phyloP scores from a whole-genome alignment of 176 grass and related monocot species.

The Oryza officinalis region DNA sequence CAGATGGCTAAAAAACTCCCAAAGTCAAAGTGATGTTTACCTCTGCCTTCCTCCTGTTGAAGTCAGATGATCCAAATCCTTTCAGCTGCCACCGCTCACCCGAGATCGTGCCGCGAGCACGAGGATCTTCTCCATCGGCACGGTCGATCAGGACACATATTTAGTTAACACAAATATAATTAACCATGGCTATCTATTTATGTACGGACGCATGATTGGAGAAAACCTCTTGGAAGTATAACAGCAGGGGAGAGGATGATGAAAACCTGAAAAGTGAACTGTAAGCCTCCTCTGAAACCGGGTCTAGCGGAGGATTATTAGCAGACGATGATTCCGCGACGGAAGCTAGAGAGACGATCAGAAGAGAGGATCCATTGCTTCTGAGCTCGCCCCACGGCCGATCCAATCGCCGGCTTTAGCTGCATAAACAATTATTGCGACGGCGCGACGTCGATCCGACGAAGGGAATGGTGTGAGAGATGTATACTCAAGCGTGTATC shows the following conservation, averaged over 20 bases:
- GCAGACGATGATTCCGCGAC: background rate
- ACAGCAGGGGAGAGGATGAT: background rate
- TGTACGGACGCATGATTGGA: constrained; percentile 2
- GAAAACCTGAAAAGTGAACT: background rate
- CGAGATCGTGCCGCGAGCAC: constrained; percentile 6
- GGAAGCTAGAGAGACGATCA: background rate
- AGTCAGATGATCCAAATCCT: too few species aligned
- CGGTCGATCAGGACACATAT: background rate
- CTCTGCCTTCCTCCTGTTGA: too few species aligned
- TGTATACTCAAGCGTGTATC: constrained; percentile 36
- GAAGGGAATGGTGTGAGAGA: background rate
- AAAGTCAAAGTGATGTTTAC: too few species aligned
- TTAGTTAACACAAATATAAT: background rate
- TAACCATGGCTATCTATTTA: background rate
- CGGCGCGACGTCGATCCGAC: constrained; percentile 11
- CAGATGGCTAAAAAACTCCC: too few species aligned
- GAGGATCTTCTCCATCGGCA: background rate
- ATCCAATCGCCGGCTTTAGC: background rate
- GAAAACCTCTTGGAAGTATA: background rate
- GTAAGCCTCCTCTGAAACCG: background rate
- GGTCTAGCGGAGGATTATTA: background rate
- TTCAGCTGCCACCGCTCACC: background rate
- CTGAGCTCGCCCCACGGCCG: background rate
- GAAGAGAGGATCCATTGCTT: background rate
- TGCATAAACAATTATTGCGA: constrained; percentile 18